phyloP scores from a whole-genome alignment of 768 basidiomycete genomes.

The Mycena belliarum region DNA sequence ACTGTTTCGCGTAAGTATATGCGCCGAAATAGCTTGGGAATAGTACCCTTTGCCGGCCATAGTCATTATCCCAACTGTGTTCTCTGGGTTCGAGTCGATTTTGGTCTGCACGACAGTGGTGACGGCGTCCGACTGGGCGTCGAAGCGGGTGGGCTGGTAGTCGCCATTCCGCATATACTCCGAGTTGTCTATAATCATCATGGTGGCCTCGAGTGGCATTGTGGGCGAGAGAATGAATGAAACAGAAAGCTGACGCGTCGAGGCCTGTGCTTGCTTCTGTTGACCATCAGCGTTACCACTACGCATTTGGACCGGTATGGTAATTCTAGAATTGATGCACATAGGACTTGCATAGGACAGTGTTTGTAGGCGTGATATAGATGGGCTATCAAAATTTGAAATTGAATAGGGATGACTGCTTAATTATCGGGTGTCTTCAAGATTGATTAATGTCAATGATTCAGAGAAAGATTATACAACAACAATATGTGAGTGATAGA shows the following conservation, averaged over 20 bases:
- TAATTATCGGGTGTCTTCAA: no score
- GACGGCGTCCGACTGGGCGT: conserved; percentile 90
- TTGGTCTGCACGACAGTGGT: conserved; percentile 90
- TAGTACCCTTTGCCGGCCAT: conserved; percentile 95
- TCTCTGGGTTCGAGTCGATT: conserved; percentile 95
- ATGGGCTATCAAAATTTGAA: no score
- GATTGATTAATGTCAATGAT: no score
- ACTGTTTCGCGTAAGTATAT: conserved; percentile 40
- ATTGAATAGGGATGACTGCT: no score
- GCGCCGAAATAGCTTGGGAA: neutral
- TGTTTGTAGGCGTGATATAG: no score
- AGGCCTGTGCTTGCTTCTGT: neutral
- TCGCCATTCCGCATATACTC: conserved; percentile 97
- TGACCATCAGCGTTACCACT: neutral
- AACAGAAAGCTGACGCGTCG: conserved; percentile 22
- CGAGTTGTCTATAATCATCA: conserved; percentile 97
- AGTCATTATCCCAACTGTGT: conserved; percentile 95
- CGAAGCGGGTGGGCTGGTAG: conserved; percentile 83
- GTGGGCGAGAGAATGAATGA: conserved; percentile 29
- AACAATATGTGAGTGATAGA: neutral
- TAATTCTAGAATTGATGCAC: neutral
- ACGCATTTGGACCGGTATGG: conserved; percentile 4
- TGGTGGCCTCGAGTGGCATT: conserved; percentile 97
- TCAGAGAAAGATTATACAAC: neutral
- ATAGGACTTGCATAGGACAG: no score